Base-by-base conservation (phyloP, 345 rosid genomes). In the Boechera divaricarpa region DNA sequence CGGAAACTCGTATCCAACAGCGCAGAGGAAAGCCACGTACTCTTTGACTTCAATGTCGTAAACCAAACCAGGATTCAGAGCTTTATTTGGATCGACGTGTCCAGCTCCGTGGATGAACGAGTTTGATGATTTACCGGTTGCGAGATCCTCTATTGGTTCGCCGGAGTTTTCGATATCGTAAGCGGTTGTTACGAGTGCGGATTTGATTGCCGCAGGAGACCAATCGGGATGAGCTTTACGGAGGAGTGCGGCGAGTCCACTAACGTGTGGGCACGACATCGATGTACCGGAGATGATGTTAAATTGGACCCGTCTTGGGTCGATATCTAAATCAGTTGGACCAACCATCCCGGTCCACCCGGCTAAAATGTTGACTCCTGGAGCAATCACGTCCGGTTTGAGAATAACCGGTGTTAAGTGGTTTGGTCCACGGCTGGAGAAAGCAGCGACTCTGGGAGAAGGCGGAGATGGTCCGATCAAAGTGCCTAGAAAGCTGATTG, bases 211-310 rank as follows among this genome's bases (percentile, higher is more conserved):
- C 0, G 98, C 94, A 0, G 92, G 94, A 4, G 89, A 83, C 98
- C 97, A 90, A 15, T 78, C 79, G 2, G 88, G 90, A 31, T 86
- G 85, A 12, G 97, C 88, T 48, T 76, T 84, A 62, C 83, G 83
- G 59, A 90, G 88, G 53, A 92, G 79, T 1, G 98, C 98, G 7
- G 90, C 93, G 57, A 90, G 77, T 54, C 98, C 98, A 35, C 94
- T 90, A 7, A 84, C 91, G 76, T 92, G 98, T 15, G 97, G 97
- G 72, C 98, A 90, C 1, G 98, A 88, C 98, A 92, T 92, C 2
- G 96, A 92, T 7, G 98, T 92, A 6, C 98, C 98, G 5, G 96
- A 90, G 62, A 87, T 85, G 4, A 92, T 90, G 41, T 92, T 92
- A 83, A 89, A 90, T 61, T 75, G 38, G 6, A 85, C 95, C 36